phyloP scores from a whole-genome alignment of 2,329 filamentous ascomycete genomes.

The Epichloe gansuensis region DNA sequence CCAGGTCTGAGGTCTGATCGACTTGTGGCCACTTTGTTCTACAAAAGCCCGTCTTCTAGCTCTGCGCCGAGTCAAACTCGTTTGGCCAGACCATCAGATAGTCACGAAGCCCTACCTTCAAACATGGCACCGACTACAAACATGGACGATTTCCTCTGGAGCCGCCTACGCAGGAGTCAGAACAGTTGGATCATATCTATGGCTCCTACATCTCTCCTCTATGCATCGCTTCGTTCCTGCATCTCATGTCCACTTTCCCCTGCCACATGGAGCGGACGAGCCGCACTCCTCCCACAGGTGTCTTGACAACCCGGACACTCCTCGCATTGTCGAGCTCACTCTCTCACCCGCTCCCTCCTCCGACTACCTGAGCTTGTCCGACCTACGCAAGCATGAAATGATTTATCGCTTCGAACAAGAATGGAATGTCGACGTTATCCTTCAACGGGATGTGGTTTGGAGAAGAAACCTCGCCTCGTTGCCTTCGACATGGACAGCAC shows the following conservation, averaged over 20 bases:
- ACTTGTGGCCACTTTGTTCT: slow-evolving; percentile 52
- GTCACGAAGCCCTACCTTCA: slow-evolving; percentile 28
- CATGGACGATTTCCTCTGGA: slow-evolving; percentile 47
- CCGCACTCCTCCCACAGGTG: slow-evolving; percentile 51
- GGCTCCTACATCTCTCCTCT: slow-evolving; percentile 53
- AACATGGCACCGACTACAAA: slow-evolving; percentile 49
- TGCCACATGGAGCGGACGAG: slow-evolving; percentile 37
- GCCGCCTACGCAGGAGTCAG: slow-evolving; percentile 38
- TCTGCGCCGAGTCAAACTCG: slow-evolving; percentile 16
- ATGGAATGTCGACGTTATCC: slow-evolving; percentile 76
- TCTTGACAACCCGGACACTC: slow-evolving; percentile 47
- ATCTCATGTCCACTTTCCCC: slow-evolving; percentile 51
- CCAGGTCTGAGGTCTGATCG: slow-evolving; percentile 35
- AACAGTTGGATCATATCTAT: slow-evolving; percentile 53
- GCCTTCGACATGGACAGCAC: slow-evolving; percentile 99
- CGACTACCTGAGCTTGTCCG: slow-evolving; percentile 53
- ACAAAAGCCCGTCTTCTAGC: slow-evolving; percentile 31
- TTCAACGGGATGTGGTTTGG: slow-evolving; percentile 64
- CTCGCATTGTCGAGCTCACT: slow-evolving; percentile 53
- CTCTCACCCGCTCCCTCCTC: slow-evolving; percentile 48
- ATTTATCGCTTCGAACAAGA: slow-evolving; percentile 77
- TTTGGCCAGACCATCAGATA: slow-evolving; percentile 14
- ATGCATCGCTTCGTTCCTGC: slow-evolving; percentile 53
- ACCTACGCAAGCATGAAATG: slow-evolving; percentile 67
- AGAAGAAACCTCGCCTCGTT: slow-evolving; percentile 68